Evolutionary conservation across 1,284 basidiomycete genomes (phyloP), one percentile per base, ranked within the genome.

Genomic region (Trametes versicolor): DNA sequence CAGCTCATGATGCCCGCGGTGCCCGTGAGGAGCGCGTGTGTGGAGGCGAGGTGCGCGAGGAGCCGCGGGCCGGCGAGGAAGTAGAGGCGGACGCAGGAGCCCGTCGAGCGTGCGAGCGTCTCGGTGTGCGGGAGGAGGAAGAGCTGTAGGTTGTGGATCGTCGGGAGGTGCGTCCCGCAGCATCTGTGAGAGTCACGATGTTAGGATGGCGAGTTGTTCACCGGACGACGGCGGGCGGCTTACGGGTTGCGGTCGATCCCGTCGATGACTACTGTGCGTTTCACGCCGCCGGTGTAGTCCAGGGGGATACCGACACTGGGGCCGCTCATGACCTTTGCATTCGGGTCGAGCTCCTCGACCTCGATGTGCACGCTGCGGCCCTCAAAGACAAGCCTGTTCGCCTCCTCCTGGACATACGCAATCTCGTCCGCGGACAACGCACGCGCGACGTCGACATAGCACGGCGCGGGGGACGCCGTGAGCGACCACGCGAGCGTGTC

Each of bases 401-500:
- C 90, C 70, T 86, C 84, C 10, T 81, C 77, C 74, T 95, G 92
- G 29, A 92, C 85, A 23, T 78, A 74, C 1, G 78, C 73, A 51
- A 92, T 88, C 77, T 96, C 92, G 41, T 85, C 84, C 10, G 78
- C 74, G 0, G 89, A 87, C 77, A 95, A 85, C 2, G 85, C 82
- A 36, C 92, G 86, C 0, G 90, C 86, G 10, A 96, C 80, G 77
- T 96, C 94, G 64, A 96, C 84, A 74, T 96, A 96, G 68, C 84
- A 89, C 0, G 89, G 91, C 60, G 82, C 76, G 5, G 91, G 89
- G 65, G 84, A 87, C 19, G 84, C 80, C 0, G 92, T 92, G 48
- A 93, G 80, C 19, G 93, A 90, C 95, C 95, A 96, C 0, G 92
- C 92, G 9, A 96, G 83, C 0, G 95, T 96, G 12, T 89, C 88